phyloP scores from a whole-genome alignment of 805 yeast genomes.

The Suhomyces sp. region DNA sequence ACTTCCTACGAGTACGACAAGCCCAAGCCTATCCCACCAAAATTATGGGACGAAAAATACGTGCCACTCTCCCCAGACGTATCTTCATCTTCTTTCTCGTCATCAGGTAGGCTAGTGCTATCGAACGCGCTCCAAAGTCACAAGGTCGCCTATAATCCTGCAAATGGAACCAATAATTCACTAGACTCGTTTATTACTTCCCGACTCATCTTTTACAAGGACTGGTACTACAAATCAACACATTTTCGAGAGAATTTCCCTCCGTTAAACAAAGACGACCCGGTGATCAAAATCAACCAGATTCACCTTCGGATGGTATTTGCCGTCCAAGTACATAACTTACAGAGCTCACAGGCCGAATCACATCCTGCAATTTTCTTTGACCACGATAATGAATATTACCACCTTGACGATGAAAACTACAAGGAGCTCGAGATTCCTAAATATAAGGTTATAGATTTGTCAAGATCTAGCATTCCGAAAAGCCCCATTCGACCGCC shows the following conservation, averaged over 20 bases:
- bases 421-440: neutral
- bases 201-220: slow-evolving; percentile 32
- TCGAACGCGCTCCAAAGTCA: neutral
- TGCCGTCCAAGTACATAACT: slow-evolving; percentile 13
- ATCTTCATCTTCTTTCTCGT: too few relatives aligned
- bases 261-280: neutral
- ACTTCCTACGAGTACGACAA: slow-evolving; percentile 25
- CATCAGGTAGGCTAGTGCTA: too few relatives aligned
- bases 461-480: slow-evolving; percentile 7
- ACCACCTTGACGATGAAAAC: slow-evolving; percentile 8
- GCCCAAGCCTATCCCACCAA: too few relatives aligned
- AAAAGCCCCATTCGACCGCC: neutral
- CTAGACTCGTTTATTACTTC: slow-evolving; percentile 21
- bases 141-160: neutral
- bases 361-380: slow-evolving; percentile 23
- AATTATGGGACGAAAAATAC: too few relatives aligned
- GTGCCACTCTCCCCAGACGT: too few relatives aligned
- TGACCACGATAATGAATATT: slow-evolving; percentile 18
- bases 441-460: slow-evolving; percentile 11
- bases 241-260: slow-evolving; percentile 5
- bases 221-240: slow-evolving; percentile 28
- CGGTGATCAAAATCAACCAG: slow-evolving; percentile 5
- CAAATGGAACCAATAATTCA: neutral
- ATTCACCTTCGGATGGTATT: slow-evolving; percentile 15
- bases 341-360: slow-evolving; percentile 2